Evolutionary conservation across 2,329 filamentous ascomycete species (phyloP).

Genomic region (Mycogone perniciosa): DNA sequence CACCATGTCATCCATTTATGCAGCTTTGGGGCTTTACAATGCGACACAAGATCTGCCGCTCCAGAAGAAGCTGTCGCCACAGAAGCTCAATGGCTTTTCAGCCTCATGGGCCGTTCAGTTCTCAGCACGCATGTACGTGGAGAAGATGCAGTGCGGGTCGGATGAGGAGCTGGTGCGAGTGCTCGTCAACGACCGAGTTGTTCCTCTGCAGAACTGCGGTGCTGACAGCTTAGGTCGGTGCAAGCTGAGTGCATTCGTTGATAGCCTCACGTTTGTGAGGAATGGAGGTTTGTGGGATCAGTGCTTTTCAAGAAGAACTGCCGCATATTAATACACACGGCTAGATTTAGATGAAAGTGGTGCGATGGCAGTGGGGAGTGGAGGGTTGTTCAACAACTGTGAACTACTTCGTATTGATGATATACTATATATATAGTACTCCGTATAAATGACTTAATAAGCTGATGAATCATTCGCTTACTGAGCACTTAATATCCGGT

Average conservation of each 20-base stretch:
- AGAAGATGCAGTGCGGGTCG: conserved; percentile 67
- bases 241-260: conserved; percentile 60
- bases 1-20: conserved; percentile 70
- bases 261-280: conserved; percentile 67
- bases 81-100: conserved; percentile 60
- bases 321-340: too few species aligned
- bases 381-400: neutral
- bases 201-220: conserved; percentile 63
- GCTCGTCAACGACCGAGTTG: conserved; percentile 76
- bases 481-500: too few species aligned
- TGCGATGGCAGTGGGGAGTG: too few species aligned
- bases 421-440: too few species aligned
- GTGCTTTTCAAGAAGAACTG: conserved; percentile 37
- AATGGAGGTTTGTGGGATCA: conserved; percentile 65
- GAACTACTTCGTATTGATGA: neutral
- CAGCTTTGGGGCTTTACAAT: conserved; percentile 74
- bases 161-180: conserved; percentile 68
- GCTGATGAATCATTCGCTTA: too few species aligned
- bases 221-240: conserved; percentile 68
- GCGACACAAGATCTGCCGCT: conserved; percentile 49
- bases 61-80: conserved; percentile 41
- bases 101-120: conserved; percentile 79
- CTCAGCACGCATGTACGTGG: conserved; percentile 72
- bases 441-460: too few species aligned
- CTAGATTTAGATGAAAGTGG: too few species aligned